phyloP scores from a whole-genome alignment of 257 asterid genomes.

The Lantana camara region DNA sequence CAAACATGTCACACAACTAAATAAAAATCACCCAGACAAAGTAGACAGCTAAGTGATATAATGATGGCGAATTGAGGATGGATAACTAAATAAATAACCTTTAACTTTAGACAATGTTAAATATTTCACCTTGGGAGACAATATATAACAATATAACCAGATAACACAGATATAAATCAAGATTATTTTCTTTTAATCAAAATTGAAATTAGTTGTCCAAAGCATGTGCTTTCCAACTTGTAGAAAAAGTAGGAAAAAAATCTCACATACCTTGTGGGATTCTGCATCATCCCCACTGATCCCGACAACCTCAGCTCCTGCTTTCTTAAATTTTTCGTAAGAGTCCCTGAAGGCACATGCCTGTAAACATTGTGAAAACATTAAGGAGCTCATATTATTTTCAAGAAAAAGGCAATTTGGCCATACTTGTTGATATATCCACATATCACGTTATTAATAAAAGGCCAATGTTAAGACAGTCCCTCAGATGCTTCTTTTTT shows the following conservation, averaged over 20 bases:
- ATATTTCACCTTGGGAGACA: not conserved
- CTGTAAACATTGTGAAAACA: constrained; percentile 45
- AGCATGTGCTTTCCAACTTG: not conserved
- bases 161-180: not conserved
- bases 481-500: not conserved
- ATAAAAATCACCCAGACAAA: not conserved
- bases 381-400: not conserved
- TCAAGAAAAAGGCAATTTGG: not conserved
- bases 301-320: constrained; percentile 94
- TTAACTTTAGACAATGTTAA: constrained; percentile 1
- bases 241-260: not conserved
- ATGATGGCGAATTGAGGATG: too few relatives aligned
- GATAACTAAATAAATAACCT: not conserved
- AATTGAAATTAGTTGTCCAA: not conserved
- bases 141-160: not conserved
- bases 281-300: constrained; percentile 81
- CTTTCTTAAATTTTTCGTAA: constrained; percentile 93
- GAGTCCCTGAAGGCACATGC: constrained; percentile 99
- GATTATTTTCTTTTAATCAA: not conserved
- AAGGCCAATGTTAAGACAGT: not conserved
- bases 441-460: not conserved
- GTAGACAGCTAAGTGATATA: constrained; percentile 7
- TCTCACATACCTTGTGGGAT: constrained; percentile 79
- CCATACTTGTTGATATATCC: not conserved
- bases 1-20: not conserved